These are phyloP conservation scores for Dactylellina haptotyla DNA, from an alignment of 2,329 filamentous ascomycete genomes.

Conservation along the genomic window DNA sequence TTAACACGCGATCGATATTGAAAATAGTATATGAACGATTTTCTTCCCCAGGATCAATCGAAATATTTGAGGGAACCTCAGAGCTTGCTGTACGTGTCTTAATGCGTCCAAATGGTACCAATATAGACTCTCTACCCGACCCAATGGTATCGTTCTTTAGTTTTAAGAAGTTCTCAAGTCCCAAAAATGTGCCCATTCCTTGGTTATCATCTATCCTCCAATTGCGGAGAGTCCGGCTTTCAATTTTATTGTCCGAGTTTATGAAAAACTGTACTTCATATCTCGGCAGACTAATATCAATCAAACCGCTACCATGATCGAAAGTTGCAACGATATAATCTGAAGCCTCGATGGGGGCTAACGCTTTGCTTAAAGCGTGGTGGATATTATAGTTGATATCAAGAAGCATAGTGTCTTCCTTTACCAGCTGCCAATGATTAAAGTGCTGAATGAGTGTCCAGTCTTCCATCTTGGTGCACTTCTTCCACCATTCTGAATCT, in stretches of 20 bases:
- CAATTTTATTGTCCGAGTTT: conserved; percentile 58
- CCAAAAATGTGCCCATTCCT: conserved; percentile 64
- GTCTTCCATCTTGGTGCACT: background rate
- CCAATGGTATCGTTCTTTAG: conserved; percentile 60
- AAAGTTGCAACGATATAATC: background rate
- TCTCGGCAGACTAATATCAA: conserved; percentile 64
- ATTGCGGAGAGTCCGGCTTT: conserved; percentile 65
- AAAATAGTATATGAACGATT: conserved; percentile 63
- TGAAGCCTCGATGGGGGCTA: background rate
- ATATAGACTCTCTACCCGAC: conserved; percentile 42
- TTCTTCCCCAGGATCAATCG: background rate
- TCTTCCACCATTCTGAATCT: conserved; percentile 7
- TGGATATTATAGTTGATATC: conserved; percentile 5
- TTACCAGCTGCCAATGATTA: background rate
- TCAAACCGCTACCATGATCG: background rate
- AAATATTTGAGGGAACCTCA: background rate
- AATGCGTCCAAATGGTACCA: conserved; percentile 15
- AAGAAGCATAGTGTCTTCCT: background rate
- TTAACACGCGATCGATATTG: conserved; percentile 65
- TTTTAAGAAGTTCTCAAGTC: conserved; percentile 66
- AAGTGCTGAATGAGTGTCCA: background rate
- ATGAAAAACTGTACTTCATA: conserved; percentile 66
- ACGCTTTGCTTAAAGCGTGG: background rate
- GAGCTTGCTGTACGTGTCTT: background rate
- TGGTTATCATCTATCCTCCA: conserved; percentile 66